Base-by-base conservation (phyloP, 768 basidiomycete species). In the Agrocybe praecox region DNA sequence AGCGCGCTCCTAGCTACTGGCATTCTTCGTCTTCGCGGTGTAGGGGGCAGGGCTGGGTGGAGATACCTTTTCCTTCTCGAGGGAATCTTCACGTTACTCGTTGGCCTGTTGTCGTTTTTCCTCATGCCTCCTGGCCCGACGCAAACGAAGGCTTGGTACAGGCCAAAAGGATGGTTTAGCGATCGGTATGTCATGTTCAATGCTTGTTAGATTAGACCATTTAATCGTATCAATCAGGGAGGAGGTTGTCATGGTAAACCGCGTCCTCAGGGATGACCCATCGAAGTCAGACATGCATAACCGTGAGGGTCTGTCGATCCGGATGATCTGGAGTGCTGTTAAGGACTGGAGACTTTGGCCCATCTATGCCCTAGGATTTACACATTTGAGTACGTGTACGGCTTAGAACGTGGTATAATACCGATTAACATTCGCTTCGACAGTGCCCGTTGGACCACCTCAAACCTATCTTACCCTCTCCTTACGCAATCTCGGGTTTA, bases 201-300 rank as follows among this genome's bases (percentile, higher is more conserved):
- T 15, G 36, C 15, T 6, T 19, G 10, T 12, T 32, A 21, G 19
- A 24, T 42, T 18, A 29, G 43, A 15, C 46, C 18, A 29, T 26
- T 26, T 34, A 23, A 23, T 10, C 21, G 21, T 12, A 14, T 53
- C 42, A 26, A 33, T 15, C 62, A 85, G 78, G 15, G 85, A 87
- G 65, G 85, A 87, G 65, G 70, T 73, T 22, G 86, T 87, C 57
- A 82, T 85, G 67, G 85, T 87, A 33, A 86, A 85, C 61, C 60
- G 82, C 19, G 80, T 88, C 3, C 70, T 88, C 2, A 79, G 86
- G 8, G 86, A 87, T 64, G 86, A 89, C 61, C 86, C 87, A 4
- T 72, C 83, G 11, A 87, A 87, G 65, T 46, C 82, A 14, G 78
- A 80, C 61, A 87, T 89, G 87, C 86, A 88, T 69, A 88, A 89